phyloP scores from a whole-genome alignment of 129 eudicot genomes.

The Centella asiatica region DNA sequence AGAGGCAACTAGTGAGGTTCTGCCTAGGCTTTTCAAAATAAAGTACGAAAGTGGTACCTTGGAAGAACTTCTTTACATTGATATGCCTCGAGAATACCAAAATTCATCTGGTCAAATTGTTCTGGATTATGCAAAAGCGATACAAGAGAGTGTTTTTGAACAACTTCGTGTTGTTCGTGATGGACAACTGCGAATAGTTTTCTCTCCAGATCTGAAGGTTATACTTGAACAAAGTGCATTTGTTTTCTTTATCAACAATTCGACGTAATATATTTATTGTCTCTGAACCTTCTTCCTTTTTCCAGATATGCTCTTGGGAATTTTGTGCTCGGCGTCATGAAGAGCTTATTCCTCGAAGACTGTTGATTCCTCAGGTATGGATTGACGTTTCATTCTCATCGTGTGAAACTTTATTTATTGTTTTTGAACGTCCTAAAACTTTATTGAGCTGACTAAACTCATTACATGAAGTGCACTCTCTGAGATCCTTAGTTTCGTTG shows the following conservation, averaged over 20 bases:
- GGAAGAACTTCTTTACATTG: conserved; percentile 85
- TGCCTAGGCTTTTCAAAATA: conserved; percentile 85
- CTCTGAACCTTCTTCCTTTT: neutral
- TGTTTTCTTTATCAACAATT: neutral
- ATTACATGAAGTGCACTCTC: too few relatives aligned
- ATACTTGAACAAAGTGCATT: neutral
- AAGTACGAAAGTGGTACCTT: conserved; percentile 85
- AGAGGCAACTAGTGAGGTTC: conserved; percentile 98
- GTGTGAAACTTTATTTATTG: too few relatives aligned
- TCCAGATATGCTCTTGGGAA: conserved; percentile 92
- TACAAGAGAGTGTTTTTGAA: conserved; percentile 90
- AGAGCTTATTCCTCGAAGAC: conserved; percentile 91
- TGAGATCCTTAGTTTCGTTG: too few relatives aligned
- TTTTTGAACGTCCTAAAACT: too few relatives aligned
- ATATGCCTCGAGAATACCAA: conserved; percentile 77
- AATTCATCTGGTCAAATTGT: conserved; percentile 77
- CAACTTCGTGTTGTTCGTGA: conserved; percentile 97
- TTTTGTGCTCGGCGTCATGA: conserved; percentile 94
- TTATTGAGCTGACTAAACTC: too few relatives aligned
- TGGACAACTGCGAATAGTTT: conserved; percentile 82
- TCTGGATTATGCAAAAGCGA: conserved; percentile 86
- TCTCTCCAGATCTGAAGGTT: conserved; percentile 83
- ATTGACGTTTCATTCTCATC: too few relatives aligned
- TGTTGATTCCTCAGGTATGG: conserved; percentile 90
- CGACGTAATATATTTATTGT: too few relatives aligned